Base-by-base conservation (phyloP, 2,329 filamentous ascomycete species). In the Aureobasidium sp. region DNA sequence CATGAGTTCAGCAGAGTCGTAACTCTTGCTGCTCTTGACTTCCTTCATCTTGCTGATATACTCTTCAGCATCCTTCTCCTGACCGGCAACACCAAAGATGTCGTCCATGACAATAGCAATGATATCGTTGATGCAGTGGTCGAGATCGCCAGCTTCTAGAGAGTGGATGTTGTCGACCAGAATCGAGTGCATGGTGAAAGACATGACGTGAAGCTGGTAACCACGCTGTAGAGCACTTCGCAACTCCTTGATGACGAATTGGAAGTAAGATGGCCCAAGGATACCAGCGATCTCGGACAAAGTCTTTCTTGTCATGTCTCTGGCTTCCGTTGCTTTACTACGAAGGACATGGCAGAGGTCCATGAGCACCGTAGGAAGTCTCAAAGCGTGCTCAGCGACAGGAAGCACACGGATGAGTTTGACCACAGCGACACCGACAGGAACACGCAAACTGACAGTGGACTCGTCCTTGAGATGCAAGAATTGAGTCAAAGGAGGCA, bases 11-110 rank as follows among this genome's bases (percentile, higher is more conserved):
- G 97, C 95, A 0, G 94, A 96, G 71, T 99, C 95, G 70, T 92
- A 96, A 72, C 92, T 97, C 79, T 97, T 99, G 79, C 90, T 97
- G 74, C 90, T 94, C 79, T 96, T 97, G 62, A 99, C 88, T 76
- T 99, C 94, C 75, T 95, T 96, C 87, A 95, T 97, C 74, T 93
- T 89, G 72, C 87, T 96, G 62, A 88, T 87, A 73, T 99, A 99
- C 59, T 92, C 94, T 68, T 97, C 91, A 0, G 93, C 93, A 69
- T 99, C 94, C 75, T 99, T 99, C 71, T 99, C 93, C 76, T 96
- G 89, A 1, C 94, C 94, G 37, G 89, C 88, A 6, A 86, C 85
- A 34, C 95, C 95, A 71, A 99, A 99, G 13, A 95, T 94, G 71
- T 99, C 95, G 70, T 99, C 94, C 90, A 99, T 94, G 66, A 97